phyloP scores from a whole-genome alignment of 257 asterid genomes.

The Datura wrightii region DNA sequence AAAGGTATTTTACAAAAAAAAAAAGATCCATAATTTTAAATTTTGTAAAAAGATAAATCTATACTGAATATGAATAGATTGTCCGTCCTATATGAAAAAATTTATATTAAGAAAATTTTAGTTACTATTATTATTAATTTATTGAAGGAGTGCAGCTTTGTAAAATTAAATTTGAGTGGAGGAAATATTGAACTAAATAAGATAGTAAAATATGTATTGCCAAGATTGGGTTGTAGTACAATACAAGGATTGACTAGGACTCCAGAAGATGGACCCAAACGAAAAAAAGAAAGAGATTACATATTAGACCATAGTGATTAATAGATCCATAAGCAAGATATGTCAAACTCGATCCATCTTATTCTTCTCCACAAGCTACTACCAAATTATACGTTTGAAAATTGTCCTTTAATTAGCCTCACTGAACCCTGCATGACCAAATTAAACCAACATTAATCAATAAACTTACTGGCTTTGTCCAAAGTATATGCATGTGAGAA shows the following conservation, averaged over 20 bases:
- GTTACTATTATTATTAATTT: too few species aligned
- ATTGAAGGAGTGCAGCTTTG: too few species aligned
- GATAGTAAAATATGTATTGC: neutral
- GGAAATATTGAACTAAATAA: neutral
- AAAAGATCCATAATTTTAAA: too few species aligned
- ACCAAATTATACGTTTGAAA: neutral
- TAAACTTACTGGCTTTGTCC: neutral
- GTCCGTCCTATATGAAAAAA: too few species aligned
- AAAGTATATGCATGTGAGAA: too few species aligned
- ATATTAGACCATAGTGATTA: neutral
- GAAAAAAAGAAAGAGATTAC: neutral
- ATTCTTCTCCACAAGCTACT: neutral
- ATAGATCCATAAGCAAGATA: neutral
- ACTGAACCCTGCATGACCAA: neutral
- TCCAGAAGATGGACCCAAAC: neutral
- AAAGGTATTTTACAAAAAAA: too few species aligned
- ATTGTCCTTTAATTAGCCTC: neutral
- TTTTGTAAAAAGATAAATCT: too few species aligned
- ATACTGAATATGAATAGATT: too few species aligned
- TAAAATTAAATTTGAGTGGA: too few species aligned
- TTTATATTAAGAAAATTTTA: too few species aligned
- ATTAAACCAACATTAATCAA: neutral
- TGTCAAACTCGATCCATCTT: slow-evolving; percentile 15
- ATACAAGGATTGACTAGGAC: neutral
- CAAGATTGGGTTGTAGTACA: neutral